phyloP scores from a whole-genome alignment of 2,329 filamentous ascomycete genomes.

The Emergomyces pasteurianus region DNA sequence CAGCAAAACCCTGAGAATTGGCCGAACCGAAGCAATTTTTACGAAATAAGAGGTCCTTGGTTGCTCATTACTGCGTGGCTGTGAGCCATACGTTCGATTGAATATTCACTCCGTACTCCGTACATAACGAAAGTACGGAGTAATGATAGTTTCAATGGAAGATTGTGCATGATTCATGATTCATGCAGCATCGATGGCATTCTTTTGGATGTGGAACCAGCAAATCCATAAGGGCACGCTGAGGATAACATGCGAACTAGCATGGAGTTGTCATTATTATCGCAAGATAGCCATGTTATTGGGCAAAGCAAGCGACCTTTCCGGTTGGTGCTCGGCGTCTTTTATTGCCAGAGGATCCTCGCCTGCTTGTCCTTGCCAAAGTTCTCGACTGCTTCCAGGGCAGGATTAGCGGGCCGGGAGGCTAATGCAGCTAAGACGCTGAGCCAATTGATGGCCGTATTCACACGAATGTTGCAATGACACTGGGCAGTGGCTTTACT shows the following conservation, averaged over 20 bases:
- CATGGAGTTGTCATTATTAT: neutral
- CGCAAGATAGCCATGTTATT: neutral
- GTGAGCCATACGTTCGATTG: neutral
- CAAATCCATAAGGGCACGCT: neutral
- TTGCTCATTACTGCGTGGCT: neutral
- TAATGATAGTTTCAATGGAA: too few species aligned
- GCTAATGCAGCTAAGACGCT: neutral
- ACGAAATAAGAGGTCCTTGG: neutral
- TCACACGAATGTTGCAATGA: neutral
- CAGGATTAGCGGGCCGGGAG: conserved; percentile 1
- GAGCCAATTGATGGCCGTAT: neutral
- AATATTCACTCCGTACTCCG: too few species aligned
- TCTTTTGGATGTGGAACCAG: neutral
- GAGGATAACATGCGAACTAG: too few species aligned
- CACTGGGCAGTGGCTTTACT: neutral
- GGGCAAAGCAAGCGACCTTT: neutral
- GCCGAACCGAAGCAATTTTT: neutral
- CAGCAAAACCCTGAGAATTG: neutral
- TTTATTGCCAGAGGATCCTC: neutral
- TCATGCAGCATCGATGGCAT: neutral
- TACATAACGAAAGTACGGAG: too few species aligned
- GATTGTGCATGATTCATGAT: neutral
- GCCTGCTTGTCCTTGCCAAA: neutral
- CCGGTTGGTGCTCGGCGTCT: neutral
- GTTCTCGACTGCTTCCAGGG: conserved; percentile 9